phyloP scores from a whole-genome alignment of 208 protist genomes.

The Trypanosoma congolense region DNA sequence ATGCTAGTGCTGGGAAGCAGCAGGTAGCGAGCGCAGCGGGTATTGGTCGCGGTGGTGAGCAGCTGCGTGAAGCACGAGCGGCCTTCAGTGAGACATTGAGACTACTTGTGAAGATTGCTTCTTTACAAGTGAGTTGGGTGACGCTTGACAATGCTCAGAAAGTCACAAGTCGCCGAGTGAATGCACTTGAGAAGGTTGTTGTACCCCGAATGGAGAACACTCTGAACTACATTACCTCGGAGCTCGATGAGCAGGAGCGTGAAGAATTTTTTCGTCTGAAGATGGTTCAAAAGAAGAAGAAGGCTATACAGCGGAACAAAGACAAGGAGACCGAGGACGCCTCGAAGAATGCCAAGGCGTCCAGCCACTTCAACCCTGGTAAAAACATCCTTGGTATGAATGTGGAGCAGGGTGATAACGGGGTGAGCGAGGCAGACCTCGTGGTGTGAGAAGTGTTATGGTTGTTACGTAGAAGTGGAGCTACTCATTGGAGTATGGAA shows the following conservation, averaged over 20 bases:
- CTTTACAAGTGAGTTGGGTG: conserved; percentile 96
- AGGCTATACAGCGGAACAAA: conserved; percentile 37
- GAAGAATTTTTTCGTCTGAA: conserved; percentile 99
- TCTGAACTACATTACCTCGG: conserved; percentile 96
- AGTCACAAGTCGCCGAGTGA: conserved; percentile 99
- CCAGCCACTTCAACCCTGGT: no score
- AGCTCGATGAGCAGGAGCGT: conserved; percentile 98
- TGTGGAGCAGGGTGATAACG: not conserved
- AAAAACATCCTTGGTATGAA: not conserved
- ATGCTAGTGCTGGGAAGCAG: not conserved
- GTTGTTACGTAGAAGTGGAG: not conserved
- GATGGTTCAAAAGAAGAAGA: conserved; percentile 98
- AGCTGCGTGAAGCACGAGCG: conserved; percentile 88
- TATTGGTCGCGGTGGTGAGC: conserved; percentile 95
- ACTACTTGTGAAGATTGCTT: conserved; percentile 94
- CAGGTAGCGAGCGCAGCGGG: conserved; percentile 72
- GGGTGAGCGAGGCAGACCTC: not conserved
- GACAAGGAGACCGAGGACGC: conserved; percentile 30
- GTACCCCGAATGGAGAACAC: conserved; percentile 97
- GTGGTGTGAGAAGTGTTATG: not conserved
- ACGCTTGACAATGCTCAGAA: conserved; percentile 98
- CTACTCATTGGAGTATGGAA: not conserved
- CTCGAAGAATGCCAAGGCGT: conserved; percentile 17
- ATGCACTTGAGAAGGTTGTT: conserved; percentile 99
- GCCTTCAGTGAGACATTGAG: conserved; percentile 90